Base-by-base conservation (phyloP, 352 stramenopile genomes). In the Pythium dissotocum region DNA sequence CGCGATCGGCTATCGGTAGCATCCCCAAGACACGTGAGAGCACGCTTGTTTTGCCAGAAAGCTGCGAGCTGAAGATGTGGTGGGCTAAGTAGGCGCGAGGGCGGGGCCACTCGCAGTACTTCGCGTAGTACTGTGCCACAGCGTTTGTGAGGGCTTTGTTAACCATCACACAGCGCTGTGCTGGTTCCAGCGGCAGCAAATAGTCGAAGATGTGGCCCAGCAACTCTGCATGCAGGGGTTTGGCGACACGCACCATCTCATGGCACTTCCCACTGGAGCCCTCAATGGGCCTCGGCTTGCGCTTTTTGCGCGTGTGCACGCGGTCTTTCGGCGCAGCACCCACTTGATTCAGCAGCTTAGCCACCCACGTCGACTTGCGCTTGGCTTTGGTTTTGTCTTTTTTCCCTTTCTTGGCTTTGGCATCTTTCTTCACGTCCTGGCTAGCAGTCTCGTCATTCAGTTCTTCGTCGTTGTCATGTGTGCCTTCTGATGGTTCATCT, bases 261-360 rank as follows among this genome's bases (percentile, higher is more conserved):
- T 77, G 65, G 26, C 65, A 60, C 33, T 6, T 16, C 28, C 4
- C 14, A 35, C 51, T 46, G 3, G 36, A 21, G 33, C 8, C 16
- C 36, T 49, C 24, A 26, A 38, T 46, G 2, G 36, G 26, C 8
- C 68, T 16, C 6, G 38, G 58, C 36, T 67, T 76, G 24, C 74
- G 75, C 33, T 78, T 79, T 60, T 77, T 83, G 12, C 48, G 48
- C 14, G 38, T 48, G 26, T 79, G 59, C 0, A 85, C 70, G 28
- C 71, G 70, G 48, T 86, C 77, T 6, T 73, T 72, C 28, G 71
- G 65, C 36, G 61, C n/a, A 12, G 74, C 68, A 30, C 74, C 70
- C 14, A 63, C 70, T 32, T 77, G 71, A 30, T 86, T 72, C 0
- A 88, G 69, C 32, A 86, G 58, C 63, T 85, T 83, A 8, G 76